Conservation (phyloP, 495 filamentous ascomycete species). For the Neurospora hispaniola region DNA sequence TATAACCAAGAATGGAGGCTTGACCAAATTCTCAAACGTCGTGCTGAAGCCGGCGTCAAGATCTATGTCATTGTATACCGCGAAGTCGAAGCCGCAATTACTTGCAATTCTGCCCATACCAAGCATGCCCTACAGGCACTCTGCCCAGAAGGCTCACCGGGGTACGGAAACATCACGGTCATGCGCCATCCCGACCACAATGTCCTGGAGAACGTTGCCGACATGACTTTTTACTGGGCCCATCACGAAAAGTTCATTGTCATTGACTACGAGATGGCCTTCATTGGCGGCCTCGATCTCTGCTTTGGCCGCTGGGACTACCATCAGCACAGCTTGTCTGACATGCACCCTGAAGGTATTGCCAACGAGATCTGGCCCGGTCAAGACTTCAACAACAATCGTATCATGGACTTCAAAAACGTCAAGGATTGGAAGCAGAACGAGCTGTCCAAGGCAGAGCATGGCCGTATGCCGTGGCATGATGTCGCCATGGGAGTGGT, state of each 20-base stretch:
- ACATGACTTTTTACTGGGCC: slow-evolving; percentile 98
- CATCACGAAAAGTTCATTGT: slow-evolving; percentile 97
- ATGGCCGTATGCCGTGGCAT: slow-evolving; percentile 95
- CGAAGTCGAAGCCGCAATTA: slow-evolving; percentile 72
- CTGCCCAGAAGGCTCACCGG: slow-evolving; percentile 68
- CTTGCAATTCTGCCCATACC: slow-evolving; percentile 87
- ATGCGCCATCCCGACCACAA: slow-evolving; percentile 96
- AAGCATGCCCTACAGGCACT: slow-evolving; percentile 76
- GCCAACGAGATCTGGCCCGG: slow-evolving; percentile 82
- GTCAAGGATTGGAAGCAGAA: slow-evolving; percentile 90
- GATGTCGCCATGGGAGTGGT: slow-evolving; percentile 86
- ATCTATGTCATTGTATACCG: slow-evolving; percentile 93
- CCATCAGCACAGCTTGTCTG: slow-evolving; percentile 74
- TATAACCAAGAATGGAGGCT: slow-evolving; percentile 79
- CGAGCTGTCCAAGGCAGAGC: slow-evolving; percentile 83
- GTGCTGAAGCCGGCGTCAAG: slow-evolving; percentile 85
- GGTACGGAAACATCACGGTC: slow-evolving; percentile 76
- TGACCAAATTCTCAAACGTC: slow-evolving; percentile 76
- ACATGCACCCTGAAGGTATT: slow-evolving; percentile 79
- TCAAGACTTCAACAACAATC: slow-evolving; percentile 93
- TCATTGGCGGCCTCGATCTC: slow-evolving; percentile 89
- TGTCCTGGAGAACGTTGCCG: slow-evolving; percentile 81
- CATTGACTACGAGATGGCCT: slow-evolving; percentile 80
- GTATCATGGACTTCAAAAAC: slow-evolving; percentile 89
- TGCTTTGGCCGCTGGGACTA: slow-evolving; percentile 93